Evolutionary conservation across 352 stramenopile genomes (phyloP).

Genomic region (Phytophthora tentaculata): DNA sequence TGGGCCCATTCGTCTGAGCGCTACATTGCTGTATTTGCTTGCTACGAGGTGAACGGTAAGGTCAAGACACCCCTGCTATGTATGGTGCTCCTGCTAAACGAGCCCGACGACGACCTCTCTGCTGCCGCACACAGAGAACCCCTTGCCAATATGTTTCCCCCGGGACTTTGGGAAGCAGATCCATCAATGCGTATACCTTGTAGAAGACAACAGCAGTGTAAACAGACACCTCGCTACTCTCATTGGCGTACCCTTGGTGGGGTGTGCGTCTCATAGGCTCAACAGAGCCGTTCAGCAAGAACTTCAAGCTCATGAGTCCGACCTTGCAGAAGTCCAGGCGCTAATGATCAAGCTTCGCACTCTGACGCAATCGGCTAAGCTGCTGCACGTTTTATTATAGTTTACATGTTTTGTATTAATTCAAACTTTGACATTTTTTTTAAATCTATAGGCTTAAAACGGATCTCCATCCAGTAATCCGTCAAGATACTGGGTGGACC

Average conservation of each 20-base stretch:
- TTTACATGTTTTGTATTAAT: background rate
- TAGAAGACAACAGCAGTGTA: background rate
- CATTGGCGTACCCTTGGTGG: background rate
- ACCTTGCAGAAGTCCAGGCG: background rate
- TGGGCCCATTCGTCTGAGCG: background rate
- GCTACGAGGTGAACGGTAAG: background rate
- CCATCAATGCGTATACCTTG: background rate
- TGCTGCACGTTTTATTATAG: background rate
- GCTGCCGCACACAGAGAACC: background rate
- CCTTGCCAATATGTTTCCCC: background rate
- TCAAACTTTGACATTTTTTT: background rate
- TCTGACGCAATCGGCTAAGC: background rate
- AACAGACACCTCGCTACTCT: background rate
- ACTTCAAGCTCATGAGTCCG: background rate
- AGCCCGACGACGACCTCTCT: background rate
- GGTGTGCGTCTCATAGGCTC: background rate
- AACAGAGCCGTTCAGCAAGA: background rate
- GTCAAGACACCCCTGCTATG: background rate
- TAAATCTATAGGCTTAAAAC: constrained; percentile 3
- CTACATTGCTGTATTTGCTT: background rate
- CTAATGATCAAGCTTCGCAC: background rate
- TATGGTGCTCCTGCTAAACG: background rate
- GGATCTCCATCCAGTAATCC: background rate
- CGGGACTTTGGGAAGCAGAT: background rate
- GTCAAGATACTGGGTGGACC: background rate